A percentile compares a stretch with the other conserved stretches of the same genome.
Conservation (phyloP, 257 asterid genomes). For the Sherardia arvensis region DNA sequence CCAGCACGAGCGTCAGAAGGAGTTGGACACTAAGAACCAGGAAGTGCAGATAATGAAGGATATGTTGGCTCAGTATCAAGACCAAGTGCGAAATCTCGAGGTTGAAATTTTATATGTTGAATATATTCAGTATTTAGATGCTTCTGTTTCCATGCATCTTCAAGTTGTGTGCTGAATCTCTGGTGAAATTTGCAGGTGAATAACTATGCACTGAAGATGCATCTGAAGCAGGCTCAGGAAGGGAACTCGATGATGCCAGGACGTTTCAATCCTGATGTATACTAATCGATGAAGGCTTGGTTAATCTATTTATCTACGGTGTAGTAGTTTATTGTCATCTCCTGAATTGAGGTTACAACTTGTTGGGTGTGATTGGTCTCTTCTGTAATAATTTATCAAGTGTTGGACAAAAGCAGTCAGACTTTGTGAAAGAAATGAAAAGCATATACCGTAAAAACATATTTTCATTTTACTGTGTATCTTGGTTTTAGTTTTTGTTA, state of each 20-base stretch:
- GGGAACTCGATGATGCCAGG: slow-evolving; percentile 47
- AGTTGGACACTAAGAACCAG: slow-evolving; percentile 47
- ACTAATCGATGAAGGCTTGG: slow-evolving; percentile 17
- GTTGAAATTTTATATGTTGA: slow-evolving; percentile 19
- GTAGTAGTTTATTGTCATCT: neutral
- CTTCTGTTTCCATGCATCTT: neutral
- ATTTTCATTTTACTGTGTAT: neutral
- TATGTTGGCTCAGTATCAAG: slow-evolving; percentile 57
- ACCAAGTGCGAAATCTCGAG: slow-evolving; percentile 66
- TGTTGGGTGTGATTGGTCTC: neutral
- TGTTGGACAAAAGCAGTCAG: neutral
- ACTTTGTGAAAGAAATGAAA: neutral
- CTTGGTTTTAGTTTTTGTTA: neutral
- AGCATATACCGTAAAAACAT: neutral
- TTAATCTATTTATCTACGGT: neutral
- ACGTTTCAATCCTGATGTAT: slow-evolving; percentile 57
- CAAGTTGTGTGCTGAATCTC: neutral
- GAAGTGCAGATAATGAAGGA: slow-evolving; percentile 70
- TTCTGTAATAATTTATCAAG: too few species aligned
- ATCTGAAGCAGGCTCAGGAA: slow-evolving; percentile 55
- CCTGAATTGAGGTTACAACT: neutral
- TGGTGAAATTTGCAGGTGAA: slow-evolving; percentile 40
- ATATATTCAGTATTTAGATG: neutral
- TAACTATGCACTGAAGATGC: slow-evolving; percentile 64
- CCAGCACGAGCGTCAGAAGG: slow-evolving; percentile 81